Evolutionary conservation across 2,329 filamentous ascomycete species (phyloP).

Genomic region (Kalmusia sp.): DNA sequence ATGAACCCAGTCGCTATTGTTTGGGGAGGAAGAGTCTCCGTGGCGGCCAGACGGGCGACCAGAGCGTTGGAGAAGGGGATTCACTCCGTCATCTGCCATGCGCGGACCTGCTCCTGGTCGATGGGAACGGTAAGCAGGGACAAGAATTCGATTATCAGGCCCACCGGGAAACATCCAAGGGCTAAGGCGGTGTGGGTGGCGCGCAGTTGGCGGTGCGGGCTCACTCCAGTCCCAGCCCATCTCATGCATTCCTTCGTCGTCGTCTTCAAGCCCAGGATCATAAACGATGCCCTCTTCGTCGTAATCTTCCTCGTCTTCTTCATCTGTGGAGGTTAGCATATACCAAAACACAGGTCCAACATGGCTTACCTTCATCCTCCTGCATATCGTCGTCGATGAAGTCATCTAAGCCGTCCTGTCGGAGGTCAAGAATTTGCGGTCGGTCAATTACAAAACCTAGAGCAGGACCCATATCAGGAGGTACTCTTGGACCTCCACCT

Average conservation of each 20-base stretch:
- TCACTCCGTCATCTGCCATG: conserved; percentile 79
- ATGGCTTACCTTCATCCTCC: conserved; percentile 65
- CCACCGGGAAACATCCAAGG: conserved; percentile 66
- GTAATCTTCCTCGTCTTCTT: conserved; percentile 72
- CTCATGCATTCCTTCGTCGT: conserved; percentile 50
- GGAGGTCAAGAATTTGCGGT: conserved; percentile 49
- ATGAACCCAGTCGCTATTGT: conserved; percentile 59
- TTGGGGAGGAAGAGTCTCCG: conserved; percentile 27
- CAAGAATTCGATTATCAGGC: conserved; percentile 52
- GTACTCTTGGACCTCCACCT: conserved; percentile 63
- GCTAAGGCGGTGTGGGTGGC: conserved; percentile 61
- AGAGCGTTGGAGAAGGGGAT: conserved; percentile 80
- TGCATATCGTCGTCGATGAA: conserved; percentile 66
- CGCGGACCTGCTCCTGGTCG: conserved; percentile 62
- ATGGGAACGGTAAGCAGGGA: conserved; percentile 59
- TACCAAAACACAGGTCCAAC: background rate
- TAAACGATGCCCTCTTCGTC: conserved; percentile 70
- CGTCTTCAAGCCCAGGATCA: conserved; percentile 58
- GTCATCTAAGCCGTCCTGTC: conserved; percentile 57
- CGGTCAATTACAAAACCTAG: conserved; percentile 45
- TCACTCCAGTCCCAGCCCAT: conserved; percentile 59
- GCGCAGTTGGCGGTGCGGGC: conserved; percentile 52
- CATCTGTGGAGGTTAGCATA: conserved; percentile 47
- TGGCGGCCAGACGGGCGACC: conserved; percentile 42
- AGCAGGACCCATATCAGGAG: conserved; percentile 57